Percentiles rank a stretch among this genome's conserved stretches.
phyloP scores from a whole-genome alignment of 352 stramenopile species.

The Plasmopara viticola region DNA sequence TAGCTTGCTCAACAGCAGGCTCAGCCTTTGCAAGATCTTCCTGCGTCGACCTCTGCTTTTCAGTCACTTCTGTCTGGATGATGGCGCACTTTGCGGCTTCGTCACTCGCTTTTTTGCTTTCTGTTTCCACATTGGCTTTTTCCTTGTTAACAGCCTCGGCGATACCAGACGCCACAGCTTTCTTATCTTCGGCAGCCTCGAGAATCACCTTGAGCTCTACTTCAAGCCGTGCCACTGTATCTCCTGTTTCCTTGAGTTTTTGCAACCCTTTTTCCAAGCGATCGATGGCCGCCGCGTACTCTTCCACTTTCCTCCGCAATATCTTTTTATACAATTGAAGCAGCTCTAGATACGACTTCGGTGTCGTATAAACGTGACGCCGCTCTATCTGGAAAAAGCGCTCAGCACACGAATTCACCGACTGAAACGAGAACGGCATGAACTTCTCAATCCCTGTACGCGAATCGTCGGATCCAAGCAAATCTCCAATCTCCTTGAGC shows the following conservation, averaged over 20 bases:
- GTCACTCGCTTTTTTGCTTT: conserved; percentile 91
- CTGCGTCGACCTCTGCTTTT: conserved; percentile 86
- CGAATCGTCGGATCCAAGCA: conserved; percentile 77
- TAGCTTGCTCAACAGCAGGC: conserved; percentile 91
- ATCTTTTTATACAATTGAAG: conserved; percentile 94
- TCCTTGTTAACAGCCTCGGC: conserved; percentile 93
- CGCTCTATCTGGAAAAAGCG: conserved; percentile 88
- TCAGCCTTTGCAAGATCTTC: conserved; percentile 93
- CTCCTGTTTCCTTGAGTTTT: conserved; percentile 91
- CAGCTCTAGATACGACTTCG: conserved; percentile 93
- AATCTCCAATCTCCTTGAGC: conserved; percentile 76
- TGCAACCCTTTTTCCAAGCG: conserved; percentile 89
- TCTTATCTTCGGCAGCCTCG: conserved; percentile 95
- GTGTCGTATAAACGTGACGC: conserved; percentile 92
- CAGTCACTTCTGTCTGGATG: conserved; percentile 91
- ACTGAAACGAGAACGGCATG: conserved; percentile 93
- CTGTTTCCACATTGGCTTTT: conserved; percentile 92
- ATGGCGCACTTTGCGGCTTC: conserved; percentile 90
- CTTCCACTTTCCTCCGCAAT: conserved; percentile 86
- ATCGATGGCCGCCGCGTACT: conserved; percentile 86
- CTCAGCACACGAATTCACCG: conserved; percentile 89
- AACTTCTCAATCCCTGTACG: conserved; percentile 91
- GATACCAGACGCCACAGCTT: conserved; percentile 90
- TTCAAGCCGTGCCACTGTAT: conserved; percentile 90
- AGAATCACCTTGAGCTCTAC: conserved; percentile 93